A percentile compares a stretch with the other conserved stretches of the same genome.
Evolutionary conservation across 2,329 filamentous ascomycete genomes (phyloP).

Genomic region (Ascochyta pisi): DNA sequence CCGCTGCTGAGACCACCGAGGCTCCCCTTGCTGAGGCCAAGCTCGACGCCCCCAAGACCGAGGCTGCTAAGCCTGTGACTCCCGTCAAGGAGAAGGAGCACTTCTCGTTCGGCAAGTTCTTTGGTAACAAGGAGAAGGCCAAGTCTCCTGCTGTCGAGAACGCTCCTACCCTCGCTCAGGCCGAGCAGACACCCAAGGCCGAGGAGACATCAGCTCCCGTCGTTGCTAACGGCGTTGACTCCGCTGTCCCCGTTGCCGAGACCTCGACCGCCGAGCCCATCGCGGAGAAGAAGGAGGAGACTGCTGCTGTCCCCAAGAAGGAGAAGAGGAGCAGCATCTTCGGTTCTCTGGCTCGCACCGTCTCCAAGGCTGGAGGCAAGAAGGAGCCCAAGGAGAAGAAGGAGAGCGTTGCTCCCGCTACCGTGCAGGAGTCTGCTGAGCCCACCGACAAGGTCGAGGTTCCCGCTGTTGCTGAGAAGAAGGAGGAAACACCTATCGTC

Average conservation of each 20-base stretch:
- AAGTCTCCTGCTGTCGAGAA: conserved; percentile 50
- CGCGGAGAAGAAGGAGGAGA: conserved; percentile 43
- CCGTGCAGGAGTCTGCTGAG: conserved; percentile 44
- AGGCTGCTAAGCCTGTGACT: conserved; percentile 46
- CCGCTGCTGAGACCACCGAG: conserved; percentile 36
- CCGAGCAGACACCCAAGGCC: conserved; percentile 47
- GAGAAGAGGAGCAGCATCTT: conserved; percentile 89
- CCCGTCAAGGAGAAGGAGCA: conserved; percentile 54
- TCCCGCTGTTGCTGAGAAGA: conserved; percentile 37
- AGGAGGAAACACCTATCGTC: conserved; percentile 36
- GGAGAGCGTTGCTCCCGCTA: conserved; percentile 39
- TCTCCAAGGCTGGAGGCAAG: conserved; percentile 52
- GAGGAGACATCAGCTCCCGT: conserved; percentile 43
- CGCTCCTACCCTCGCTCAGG: conserved; percentile 52
- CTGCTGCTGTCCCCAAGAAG: conserved; percentile 61
- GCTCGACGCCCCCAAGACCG: conserved; percentile 36
- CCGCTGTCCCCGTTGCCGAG: conserved; percentile 47
- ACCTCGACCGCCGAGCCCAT: conserved; percentile 53
- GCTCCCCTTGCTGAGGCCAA: conserved; percentile 35
- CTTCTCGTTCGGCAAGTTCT: conserved; percentile 61
- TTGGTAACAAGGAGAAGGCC: conserved; percentile 60
- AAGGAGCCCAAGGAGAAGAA: conserved; percentile 50
- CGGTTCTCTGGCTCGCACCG: conserved; percentile 65
- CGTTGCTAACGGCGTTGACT: conserved; percentile 30
- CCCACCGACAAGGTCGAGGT: conserved; percentile 32